Percentiles rank a stretch among this genome's conserved stretches.
Conservation (phyloP, 345 rosid species). For the Dovyalis caffra region DNA sequence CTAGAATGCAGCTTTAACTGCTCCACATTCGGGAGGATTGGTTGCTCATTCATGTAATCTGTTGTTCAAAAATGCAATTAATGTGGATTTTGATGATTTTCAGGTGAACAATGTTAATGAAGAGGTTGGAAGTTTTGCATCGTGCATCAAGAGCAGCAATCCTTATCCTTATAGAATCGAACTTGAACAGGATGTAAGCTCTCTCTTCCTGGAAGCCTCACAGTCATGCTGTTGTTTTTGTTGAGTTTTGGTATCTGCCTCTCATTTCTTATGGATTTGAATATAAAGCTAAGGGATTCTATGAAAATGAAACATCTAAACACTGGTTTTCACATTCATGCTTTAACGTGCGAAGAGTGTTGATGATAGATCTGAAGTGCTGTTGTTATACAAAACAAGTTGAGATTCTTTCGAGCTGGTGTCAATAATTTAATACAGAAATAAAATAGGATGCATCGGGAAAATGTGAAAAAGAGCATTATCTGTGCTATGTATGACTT, state of each 20-base stretch:
- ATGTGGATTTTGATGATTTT: conserved; percentile 3
- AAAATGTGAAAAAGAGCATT: neutral
- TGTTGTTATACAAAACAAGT: no score
- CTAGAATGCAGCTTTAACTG: neutral
- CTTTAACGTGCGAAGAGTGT: no score
- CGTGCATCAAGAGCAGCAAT: conserved; percentile 27
- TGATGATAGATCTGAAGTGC: no score
- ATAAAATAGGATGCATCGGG: neutral
- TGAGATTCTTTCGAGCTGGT: neutral
- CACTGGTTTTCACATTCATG: no score
- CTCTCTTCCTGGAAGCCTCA: conserved; percentile 2
- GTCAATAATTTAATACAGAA: neutral
- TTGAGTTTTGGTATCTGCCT: conserved; percentile 1
- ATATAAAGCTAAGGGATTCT: neutral
- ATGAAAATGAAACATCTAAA: no score
- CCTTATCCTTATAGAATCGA: conserved; percentile 57
- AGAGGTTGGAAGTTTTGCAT: conserved; percentile 35
- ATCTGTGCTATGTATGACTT: neutral
- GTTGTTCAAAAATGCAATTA: conserved; percentile 1
- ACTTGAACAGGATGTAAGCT: conserved; percentile 81
- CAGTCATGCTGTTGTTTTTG: neutral
- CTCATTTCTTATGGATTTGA: neutral
- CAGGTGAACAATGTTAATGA: conserved; percentile 43
- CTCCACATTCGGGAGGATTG: no score
- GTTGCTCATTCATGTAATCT: conserved; percentile 2